These are phyloP conservation scores for Globisporangium nodosum DNA, from an alignment of 352 stramenopile genomes.

Conservation along the genomic window DNA sequence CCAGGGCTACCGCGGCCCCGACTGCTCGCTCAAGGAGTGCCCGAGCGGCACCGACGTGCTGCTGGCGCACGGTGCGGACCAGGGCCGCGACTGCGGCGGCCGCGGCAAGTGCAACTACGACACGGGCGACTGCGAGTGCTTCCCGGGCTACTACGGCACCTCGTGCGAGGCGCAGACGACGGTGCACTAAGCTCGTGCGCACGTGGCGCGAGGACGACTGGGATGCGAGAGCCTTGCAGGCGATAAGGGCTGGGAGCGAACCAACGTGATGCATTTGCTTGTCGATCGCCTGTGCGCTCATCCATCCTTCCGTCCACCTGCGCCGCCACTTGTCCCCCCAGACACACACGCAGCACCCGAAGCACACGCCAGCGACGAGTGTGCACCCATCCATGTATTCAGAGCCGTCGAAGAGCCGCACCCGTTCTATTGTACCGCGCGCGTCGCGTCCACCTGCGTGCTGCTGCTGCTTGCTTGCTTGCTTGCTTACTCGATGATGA, in stretches of 20 bases:
- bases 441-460: no score
- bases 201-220: not conserved
- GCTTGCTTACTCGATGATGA: constrained; percentile 95
- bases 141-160: constrained; percentile 93
- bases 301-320: no score
- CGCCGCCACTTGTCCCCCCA: not conserved
- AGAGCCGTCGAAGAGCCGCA: not conserved
- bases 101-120: constrained; percentile 95
- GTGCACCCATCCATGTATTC: not conserved
- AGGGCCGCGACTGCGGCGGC: constrained; percentile 90
- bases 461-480: no score
- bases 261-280: no score
- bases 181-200: constrained; percentile 42
- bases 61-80: constrained; percentile 57
- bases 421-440: constrained; percentile 9
- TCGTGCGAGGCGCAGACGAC: constrained; percentile 83
- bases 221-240: not conserved
- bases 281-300: no score
- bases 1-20: constrained; percentile 90
- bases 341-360: not conserved
- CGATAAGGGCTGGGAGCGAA: not conserved
- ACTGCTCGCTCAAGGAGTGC: constrained; percentile 95
- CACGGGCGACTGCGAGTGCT: constrained; percentile 92
- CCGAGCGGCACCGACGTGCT: constrained; percentile 90
- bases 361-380: not conserved